Percentiles rank a stretch among this genome's conserved stretches.
phyloP scores from a whole-genome alignment of 2,329 filamentous ascomycete genomes.

The Ophiostoma angusticollis region DNA sequence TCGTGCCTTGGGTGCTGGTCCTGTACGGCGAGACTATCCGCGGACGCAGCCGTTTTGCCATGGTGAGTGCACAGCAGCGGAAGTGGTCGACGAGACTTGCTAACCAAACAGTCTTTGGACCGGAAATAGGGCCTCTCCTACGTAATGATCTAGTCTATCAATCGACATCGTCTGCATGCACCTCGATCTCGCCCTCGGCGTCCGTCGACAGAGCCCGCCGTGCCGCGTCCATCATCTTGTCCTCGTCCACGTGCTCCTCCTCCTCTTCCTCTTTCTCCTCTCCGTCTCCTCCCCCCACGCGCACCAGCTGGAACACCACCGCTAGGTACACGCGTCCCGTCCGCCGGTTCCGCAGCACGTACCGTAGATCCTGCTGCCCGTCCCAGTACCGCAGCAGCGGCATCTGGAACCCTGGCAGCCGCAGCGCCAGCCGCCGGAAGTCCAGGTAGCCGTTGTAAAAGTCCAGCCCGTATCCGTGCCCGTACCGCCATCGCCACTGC shows the following conservation, averaged over 20 bases:
- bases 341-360: conserved; percentile 71
- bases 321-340: conserved; percentile 69
- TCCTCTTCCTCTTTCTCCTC: conserved; percentile 19
- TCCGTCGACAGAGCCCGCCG: conserved; percentile 22
- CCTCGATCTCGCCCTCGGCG: conserved; percentile 16
- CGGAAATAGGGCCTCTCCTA: too few relatives aligned
- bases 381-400: conserved; percentile 71
- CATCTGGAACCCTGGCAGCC: conserved; percentile 59
- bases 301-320: conserved; percentile 65
- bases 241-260: conserved; percentile 11
- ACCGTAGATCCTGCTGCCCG: conserved; percentile 67
- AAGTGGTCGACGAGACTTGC: conserved; percentile 3
- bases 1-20: conserved; percentile 79
- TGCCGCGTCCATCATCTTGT: conserved; percentile 25
- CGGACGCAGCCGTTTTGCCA: conserved; percentile 62
- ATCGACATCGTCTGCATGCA: conserved; percentile 30
- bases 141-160: background rate
- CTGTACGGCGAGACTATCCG: conserved; percentile 68
- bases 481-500: conserved; percentile 43
- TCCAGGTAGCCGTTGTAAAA: conserved; percentile 92
- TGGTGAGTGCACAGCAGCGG: too few relatives aligned
- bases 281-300: conserved; percentile 52
- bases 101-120: background rate
- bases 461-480: conserved; percentile 38
- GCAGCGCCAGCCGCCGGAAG: conserved; percentile 60